Evolutionary conservation across 148 eudicot species (phyloP), one percentile per base, ranked within the genome.

Genomic region (Silene latifolia): DNA sequence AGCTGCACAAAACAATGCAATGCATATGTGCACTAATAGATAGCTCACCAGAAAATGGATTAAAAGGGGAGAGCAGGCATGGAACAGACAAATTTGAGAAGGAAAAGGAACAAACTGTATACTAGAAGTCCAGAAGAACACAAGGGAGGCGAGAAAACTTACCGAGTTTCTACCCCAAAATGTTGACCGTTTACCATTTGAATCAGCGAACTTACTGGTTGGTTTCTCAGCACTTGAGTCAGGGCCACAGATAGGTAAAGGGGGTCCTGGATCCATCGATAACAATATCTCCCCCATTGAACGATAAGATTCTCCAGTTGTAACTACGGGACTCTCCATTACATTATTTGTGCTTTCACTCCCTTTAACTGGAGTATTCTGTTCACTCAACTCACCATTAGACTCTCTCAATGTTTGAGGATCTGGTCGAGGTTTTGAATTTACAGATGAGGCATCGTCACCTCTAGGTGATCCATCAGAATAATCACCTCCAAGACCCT

Each of bases 101-200:
- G 69, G 18, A 35, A 32, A 65, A 4, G 48, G 39, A 19, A 65
- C 69, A 65, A 65, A 8, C 44, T 32, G 12, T 65, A 20, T 42
- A 57, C 53, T 4, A 75, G 51, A 42, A 67, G 32, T 24, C 68
- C 12, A 76, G 25, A 59, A 76, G 61, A 42, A 44, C 39, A 66
- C 25, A 69, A 5, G 59, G 23, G 51, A 35, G 76, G 67, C 4
- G 29, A 53, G 63, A 56, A 47, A 71, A 76, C 99, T 92, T 78
- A 95, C 99, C 72, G 80, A 79, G 76, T 79, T 83, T 85, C 93
- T 88, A 47, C 92, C 92, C 99, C 93, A 92, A 82, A 95, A 85
- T n/a, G 83, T 77, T 58, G 97, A 85, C 61, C 91, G 88, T 83
- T 89, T 92, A 70, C 70, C 90, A 83, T 71, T 87, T 39, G 97